Evolutionary conservation across 345 rosid species (phyloP).

Genomic region (Eucalyptus sp.): DNA sequence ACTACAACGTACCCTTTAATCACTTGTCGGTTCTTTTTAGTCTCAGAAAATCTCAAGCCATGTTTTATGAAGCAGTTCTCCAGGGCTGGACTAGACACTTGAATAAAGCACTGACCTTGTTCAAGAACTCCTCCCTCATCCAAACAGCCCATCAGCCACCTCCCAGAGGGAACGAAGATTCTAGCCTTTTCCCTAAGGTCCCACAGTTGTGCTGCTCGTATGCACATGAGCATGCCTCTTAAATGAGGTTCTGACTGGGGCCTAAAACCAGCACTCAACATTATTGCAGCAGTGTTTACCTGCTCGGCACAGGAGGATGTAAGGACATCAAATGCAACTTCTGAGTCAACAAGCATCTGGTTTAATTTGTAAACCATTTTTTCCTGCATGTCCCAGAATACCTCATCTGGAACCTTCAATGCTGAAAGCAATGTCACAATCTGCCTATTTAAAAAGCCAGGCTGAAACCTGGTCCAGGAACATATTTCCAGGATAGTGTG

Average conservation of each 20-base stretch:
- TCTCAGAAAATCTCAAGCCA: slow-evolving; percentile 54
- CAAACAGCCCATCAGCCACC: slow-evolving; percentile 96
- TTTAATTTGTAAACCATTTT: slow-evolving; percentile 53
- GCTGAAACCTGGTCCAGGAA: slow-evolving; percentile 94
- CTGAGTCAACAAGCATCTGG: slow-evolving; percentile 52
- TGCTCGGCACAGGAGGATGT: slow-evolving; percentile 76
- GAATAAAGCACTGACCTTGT: slow-evolving; percentile 87
- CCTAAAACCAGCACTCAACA: slow-evolving; percentile 88
- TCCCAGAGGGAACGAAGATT: slow-evolving; percentile 71
- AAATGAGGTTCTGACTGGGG: slow-evolving; percentile 81
- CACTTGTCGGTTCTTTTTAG: slow-evolving; percentile 41
- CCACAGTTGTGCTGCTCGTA: slow-evolving; percentile 88
- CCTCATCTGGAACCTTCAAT: slow-evolving; percentile 51
- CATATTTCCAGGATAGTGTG: slow-evolving; percentile 79
- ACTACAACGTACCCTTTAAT: slow-evolving; percentile 60
- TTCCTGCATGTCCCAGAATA: slow-evolving; percentile 74
- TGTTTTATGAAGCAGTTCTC: slow-evolving; percentile 73
- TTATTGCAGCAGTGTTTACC: slow-evolving; percentile 73
- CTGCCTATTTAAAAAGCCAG: slow-evolving; percentile 91
- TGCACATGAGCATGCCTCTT: slow-evolving; percentile 75
- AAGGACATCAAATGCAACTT: slow-evolving; percentile 80
- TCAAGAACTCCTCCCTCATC: slow-evolving; percentile 81
- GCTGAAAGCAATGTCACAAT: slow-evolving; percentile 66
- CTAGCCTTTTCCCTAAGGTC: slow-evolving; percentile 85
- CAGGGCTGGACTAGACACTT: slow-evolving; percentile 63